These are phyloP conservation scores for Solanum clarkiae DNA, from an alignment of 257 asterid species.

Conservation along the genomic window DNA sequence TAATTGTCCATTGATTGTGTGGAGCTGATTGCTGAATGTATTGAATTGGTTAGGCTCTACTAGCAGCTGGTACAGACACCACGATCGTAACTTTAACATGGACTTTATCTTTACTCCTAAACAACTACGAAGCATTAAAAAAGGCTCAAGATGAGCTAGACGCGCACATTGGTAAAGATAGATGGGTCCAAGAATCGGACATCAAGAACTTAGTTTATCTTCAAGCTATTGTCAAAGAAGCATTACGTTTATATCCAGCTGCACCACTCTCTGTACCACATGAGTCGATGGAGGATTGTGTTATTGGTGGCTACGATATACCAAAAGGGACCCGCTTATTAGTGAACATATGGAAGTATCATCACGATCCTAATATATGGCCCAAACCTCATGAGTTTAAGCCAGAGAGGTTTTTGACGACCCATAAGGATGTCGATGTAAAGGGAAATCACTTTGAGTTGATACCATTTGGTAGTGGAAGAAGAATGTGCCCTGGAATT, in stretches of 20 bases:
- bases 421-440: constrained; percentile 20
- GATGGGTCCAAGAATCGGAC: constrained; percentile 28
- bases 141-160: constrained; percentile 36
- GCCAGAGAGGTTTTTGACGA: constrained; percentile 37
- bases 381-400: constrained; percentile 21
- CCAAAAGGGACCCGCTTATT: constrained; percentile 28
- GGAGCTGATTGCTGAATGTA: neutral
- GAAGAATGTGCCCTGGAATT: constrained; percentile 34
- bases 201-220: constrained; percentile 23
- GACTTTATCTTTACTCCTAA: constrained; percentile 25
- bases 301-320: constrained; percentile 24
- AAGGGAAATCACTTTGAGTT: constrained; percentile 28
- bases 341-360: constrained; percentile 35
- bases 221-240: constrained; percentile 44
- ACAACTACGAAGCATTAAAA: constrained; percentile 15
- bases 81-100: constrained; percentile 20
- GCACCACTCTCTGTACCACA: constrained; percentile 14
- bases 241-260: constrained; percentile 28
- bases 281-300: constrained; percentile 19
- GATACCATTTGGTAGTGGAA: constrained; percentile 46
- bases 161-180: constrained; percentile 18
- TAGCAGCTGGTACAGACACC: constrained; percentile 27
- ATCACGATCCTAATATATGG: constrained; percentile 40
- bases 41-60: neutral
- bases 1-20: neutral